phyloP scores from a whole-genome alignment of 164 flowering plant genomes.

The Vitis rupestris region DNA sequence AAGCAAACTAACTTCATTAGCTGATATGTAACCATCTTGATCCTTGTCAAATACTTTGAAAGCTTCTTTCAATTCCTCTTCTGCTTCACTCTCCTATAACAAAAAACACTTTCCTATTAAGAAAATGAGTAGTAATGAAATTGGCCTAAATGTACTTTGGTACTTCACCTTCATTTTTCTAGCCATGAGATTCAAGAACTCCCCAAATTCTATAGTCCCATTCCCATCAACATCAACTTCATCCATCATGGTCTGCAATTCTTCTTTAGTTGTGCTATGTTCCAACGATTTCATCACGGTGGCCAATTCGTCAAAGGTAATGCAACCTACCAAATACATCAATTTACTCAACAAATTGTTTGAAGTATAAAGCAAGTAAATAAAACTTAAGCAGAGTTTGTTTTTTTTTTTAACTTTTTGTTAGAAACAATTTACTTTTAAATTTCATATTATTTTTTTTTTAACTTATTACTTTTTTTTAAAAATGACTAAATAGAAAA shows the following conservation, averaged over 20 bases:
- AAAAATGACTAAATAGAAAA: too few relatives aligned
- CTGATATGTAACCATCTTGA: constrained; percentile 55
- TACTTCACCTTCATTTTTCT: constrained; percentile 48
- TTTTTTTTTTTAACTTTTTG: too few relatives aligned
- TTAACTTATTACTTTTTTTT: too few relatives aligned
- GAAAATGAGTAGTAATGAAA: too few relatives aligned
- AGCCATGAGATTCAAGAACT: constrained; percentile 60
- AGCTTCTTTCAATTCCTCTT: constrained; percentile 56
- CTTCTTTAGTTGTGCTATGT: constrained; percentile 47
- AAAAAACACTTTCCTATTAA: too few relatives aligned
- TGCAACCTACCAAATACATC: constrained; percentile 35
- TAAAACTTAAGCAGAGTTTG: neutral
- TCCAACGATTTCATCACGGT: constrained; percentile 42
- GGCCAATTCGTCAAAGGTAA: constrained; percentile 46
- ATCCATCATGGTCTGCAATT: constrained; percentile 41
- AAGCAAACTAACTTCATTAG: constrained; percentile 38
- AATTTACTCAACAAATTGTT: neutral
- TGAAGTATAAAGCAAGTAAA: neutral
- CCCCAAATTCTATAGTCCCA: constrained; percentile 55
- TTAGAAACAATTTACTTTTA: too few relatives aligned
- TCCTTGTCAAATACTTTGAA: constrained; percentile 62
- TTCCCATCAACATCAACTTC: constrained; percentile 52
- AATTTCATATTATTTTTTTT: too few relatives aligned
- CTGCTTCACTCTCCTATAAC: constrained; percentile 46
- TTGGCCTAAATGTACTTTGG: too few relatives aligned